phyloP scores from a whole-genome alignment of 192 early-diverging fungal species.

The Lobosporangium transversale region DNA sequence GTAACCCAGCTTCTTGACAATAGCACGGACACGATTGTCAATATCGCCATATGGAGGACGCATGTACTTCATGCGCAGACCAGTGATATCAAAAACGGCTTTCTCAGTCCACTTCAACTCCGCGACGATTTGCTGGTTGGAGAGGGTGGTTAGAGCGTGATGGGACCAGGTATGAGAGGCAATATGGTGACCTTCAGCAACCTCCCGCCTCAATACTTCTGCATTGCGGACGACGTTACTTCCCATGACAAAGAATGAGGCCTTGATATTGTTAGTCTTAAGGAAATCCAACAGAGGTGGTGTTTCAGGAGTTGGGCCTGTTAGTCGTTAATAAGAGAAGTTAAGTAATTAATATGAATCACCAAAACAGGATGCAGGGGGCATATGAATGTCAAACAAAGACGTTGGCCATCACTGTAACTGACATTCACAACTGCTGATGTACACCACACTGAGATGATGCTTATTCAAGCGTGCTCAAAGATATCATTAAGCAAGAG shows the following conservation, averaged over 20 bases:
- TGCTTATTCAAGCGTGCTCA: too few relatives aligned
- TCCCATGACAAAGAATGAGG: conserved; percentile 64
- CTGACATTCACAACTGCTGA: too few relatives aligned
- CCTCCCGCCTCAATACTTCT: conserved; percentile 48
- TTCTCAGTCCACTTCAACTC: conserved; percentile 66
- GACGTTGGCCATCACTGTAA: neutral
- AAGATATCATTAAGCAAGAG: too few relatives aligned
- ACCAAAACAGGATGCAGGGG: neutral
- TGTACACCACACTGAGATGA: too few relatives aligned
- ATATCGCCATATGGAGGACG: conserved; percentile 68
- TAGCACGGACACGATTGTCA: conserved; percentile 65
- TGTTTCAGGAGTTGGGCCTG: conserved; percentile 58
- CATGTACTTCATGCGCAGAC: conserved; percentile 58
- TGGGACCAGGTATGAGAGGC: conserved; percentile 66
- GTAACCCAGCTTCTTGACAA: conserved; percentile 65
- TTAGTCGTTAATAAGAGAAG: neutral
- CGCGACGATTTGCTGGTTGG: conserved; percentile 67
- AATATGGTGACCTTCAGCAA: conserved; percentile 55
- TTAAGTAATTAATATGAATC: neutral
- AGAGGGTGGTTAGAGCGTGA: conserved; percentile 58
- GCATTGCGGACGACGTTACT: conserved; percentile 55
- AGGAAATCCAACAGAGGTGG: conserved; percentile 50
- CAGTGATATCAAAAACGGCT: conserved; percentile 55
- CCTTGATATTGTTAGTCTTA: conserved; percentile 55
- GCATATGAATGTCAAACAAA: neutral